Percentiles rank a stretch among this genome's conserved stretches.
Evolutionary conservation across 2,329 filamentous ascomycete species (phyloP).

Genomic region (Zymoseptoria pseudotritici): DNA sequence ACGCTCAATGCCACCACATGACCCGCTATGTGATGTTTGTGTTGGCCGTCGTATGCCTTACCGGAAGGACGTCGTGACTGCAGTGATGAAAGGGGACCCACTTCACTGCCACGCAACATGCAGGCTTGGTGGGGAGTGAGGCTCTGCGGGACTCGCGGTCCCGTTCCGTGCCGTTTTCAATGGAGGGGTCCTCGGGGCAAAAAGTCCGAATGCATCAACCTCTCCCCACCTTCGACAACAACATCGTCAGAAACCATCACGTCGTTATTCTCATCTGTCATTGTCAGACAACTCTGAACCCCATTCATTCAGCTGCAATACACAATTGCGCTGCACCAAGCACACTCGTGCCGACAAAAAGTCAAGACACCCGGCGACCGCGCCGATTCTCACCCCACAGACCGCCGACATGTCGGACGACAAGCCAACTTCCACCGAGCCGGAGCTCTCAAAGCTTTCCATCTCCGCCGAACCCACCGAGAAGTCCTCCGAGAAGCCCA

Average conservation of each 20-base stretch:
- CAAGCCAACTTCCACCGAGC: conserved; percentile 15
- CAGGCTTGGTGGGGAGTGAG: not conserved
- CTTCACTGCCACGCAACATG: not conserved
- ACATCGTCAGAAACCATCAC: not conserved
- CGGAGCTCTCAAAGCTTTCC: conserved; percentile 16
- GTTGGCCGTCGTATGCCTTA: not conserved
- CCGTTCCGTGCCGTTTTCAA: not conserved
- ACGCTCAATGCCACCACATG: not conserved
- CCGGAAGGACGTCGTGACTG: not conserved
- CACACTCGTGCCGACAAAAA: not conserved
- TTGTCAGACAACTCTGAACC: not conserved
- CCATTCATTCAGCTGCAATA: not conserved
- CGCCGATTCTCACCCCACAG: not conserved
- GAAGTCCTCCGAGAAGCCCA: conserved; percentile 1
- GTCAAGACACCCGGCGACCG: not conserved
- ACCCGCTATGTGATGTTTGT: not conserved
- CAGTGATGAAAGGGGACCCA: not conserved
- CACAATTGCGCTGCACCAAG: not conserved
- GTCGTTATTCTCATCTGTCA: not conserved
- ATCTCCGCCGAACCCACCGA: conserved; percentile 17
- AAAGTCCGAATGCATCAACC: not conserved
- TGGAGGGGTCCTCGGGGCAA: not conserved
- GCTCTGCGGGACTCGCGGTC: not conserved
- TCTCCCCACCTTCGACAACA: not conserved
- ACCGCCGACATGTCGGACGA: conserved; percentile 13